These are phyloP conservation scores for Periconia sp. DNA, from an alignment of 2,329 filamentous ascomycete genomes.

Conservation along the genomic window DNA sequence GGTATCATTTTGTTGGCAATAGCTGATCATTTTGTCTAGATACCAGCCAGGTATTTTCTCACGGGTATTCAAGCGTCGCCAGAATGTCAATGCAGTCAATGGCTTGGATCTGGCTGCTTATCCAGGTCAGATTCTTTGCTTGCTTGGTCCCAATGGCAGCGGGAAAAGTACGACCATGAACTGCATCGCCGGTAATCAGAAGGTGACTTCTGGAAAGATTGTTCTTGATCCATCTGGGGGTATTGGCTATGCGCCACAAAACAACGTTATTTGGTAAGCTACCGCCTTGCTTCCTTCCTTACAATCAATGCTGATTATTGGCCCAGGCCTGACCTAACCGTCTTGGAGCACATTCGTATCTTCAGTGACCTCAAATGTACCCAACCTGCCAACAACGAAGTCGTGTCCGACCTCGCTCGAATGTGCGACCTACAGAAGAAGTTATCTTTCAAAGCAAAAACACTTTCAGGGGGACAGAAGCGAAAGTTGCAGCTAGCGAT, in stretches of 20 bases:
- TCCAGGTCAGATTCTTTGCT: conserved; percentile 79
- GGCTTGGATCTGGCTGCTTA: conserved; percentile 71
- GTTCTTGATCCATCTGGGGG: conserved; percentile 76
- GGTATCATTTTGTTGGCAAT: background rate
- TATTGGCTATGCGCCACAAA: conserved; percentile 85
- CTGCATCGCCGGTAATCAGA: conserved; percentile 80
- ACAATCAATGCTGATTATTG: background rate
- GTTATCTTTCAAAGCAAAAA: conserved; percentile 69
- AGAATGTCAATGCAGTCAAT: conserved; percentile 77
- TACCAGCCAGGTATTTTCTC: background rate
- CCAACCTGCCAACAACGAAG: conserved; percentile 46
- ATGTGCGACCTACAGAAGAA: conserved; percentile 78
- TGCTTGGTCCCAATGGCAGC: conserved; percentile 86
- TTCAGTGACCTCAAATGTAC: conserved; percentile 79
- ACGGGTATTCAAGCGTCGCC: conserved; percentile 44
- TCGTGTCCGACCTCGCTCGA: conserved; percentile 65
- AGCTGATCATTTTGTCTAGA: background rate
- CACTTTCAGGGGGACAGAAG: conserved; percentile 88
- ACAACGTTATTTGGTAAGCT: conserved; percentile 86
- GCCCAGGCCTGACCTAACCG: conserved; percentile 63
- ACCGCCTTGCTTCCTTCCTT: background rate
- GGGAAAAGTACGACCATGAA: conserved; percentile 91
- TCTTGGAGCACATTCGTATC: conserved; percentile 79
- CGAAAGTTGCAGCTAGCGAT: conserved; percentile 89
- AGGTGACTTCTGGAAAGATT: conserved; percentile 74